Evolutionary conservation across 768 basidiomycete species (phyloP), one percentile per base, ranked within the genome.

Genomic region (Tubosaeta sp.): DNA sequence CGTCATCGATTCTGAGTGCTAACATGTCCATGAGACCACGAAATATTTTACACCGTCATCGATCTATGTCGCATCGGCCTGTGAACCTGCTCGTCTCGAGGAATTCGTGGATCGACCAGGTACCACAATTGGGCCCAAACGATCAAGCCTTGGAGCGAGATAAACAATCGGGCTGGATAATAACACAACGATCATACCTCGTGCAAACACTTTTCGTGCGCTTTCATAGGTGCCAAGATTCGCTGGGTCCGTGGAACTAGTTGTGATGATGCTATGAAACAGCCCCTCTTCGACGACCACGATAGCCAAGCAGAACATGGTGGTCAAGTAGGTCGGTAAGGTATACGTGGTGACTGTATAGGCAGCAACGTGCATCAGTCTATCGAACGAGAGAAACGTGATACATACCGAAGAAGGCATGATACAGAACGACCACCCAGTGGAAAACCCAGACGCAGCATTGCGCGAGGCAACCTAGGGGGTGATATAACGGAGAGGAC

Each of bases 391-490:
- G 2, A 0, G 25, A 27, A 27, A 27, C 6, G 22, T 1, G 25
- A 21, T 22, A 41, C 62, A 3, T 22, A 63, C 62, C 50, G 24
- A 64, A 65, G 48, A 51, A 45, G 24, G 60, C 63, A 14, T 53
- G 46, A 45, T 65, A 64, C 0, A 56, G 24, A 0, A 54, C 51
- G 34, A 60, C 40, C 4, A 51, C 46, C 60, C 58, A 65, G 24
- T 64, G 63, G 24, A 65, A 51, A 9, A 60, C 60, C 63, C 63
- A 64, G 16, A 58, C 31, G 21, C 46, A 58, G 29, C 61, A 64
- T 35, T 65, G 64, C 0, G 53, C n/a, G 10, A 63, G 54, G 44
- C 63, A 64, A 29, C 63, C 63, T 0, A 60, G 18, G 0, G 63
- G 60, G 48, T 65, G 63, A 14, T 65, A 60, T 30, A 63, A 13